Evolutionary conservation across 176 grass and related monocot genomes (phyloP).

Genomic region (Carex kokanica): DNA sequence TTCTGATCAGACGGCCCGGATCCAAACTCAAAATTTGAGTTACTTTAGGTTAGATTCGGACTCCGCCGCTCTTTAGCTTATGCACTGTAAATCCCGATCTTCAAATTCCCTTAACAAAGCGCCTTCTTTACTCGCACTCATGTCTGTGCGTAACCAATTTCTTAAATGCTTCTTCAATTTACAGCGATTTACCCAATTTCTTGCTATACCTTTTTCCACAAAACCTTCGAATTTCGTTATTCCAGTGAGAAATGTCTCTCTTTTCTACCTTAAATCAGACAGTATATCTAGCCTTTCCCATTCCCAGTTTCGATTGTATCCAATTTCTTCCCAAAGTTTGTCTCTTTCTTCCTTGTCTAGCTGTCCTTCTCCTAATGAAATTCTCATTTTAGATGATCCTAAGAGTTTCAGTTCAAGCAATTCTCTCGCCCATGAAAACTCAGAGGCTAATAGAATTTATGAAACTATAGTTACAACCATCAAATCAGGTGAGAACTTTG

Average conservation of each 20-base stretch:
- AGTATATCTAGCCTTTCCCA: not conserved
- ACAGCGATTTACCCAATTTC: constrained; percentile 4
- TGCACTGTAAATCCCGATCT: not conserved
- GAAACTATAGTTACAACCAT: constrained; percentile 28
- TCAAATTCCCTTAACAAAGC: not conserved
- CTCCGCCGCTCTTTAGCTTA: not conserved
- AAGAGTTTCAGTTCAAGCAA: not conserved
- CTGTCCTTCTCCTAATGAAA: constrained; percentile 8
- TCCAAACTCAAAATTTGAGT: too few relatives aligned
- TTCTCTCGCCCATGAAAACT: not conserved
- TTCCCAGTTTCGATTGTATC: not conserved
- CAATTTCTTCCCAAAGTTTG: not conserved
- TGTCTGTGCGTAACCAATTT: not conserved
- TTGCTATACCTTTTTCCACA: not conserved
- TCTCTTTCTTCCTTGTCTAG: constrained; percentile 12
- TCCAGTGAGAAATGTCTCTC: not conserved
- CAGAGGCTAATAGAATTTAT: constrained; percentile 28
- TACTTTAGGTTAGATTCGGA: too few relatives aligned
- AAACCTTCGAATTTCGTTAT: not conserved
- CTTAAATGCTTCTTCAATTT: not conserved
- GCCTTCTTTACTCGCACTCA: not conserved
- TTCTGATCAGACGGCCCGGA: too few relatives aligned
- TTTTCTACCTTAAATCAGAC: constrained; percentile 5
- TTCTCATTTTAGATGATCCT: constrained; percentile 10
- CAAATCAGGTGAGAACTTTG: constrained; percentile 1